Evolutionary conservation across 2,329 filamentous ascomycete genomes (phyloP), one percentile per base, ranked within the genome.

Genomic region (Diaporthe capsici): DNA sequence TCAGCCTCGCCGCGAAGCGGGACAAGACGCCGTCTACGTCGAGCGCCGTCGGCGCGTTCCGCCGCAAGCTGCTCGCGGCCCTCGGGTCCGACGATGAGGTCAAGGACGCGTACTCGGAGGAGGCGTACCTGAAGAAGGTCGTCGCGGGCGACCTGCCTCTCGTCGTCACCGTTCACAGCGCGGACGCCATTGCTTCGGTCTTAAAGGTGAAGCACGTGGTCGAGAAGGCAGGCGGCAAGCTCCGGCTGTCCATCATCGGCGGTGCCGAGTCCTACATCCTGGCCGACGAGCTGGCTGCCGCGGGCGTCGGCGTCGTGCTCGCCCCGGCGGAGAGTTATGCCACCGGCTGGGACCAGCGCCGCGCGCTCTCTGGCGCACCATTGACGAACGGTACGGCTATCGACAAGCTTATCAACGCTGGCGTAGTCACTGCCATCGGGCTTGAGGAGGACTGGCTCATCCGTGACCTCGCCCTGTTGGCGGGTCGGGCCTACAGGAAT

Each of bases 331-430:
- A 90, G 77, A 87, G 90, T 0, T 91, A 89, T 79, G 86, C 87
- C 2, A 82, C 80, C 4, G 82, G 81, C 0, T 94, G 92, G 92
- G 91, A 93, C 77, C 85, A 92, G 82, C 88, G 91, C 0, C 89
- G 92, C 2, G 88, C 90, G 0, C 84, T 94, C 15, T 88, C 90
- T 0, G 92, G 92, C 1, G 92, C 92, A 7, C 92, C 92, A 1
- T 85, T 94, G 0, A 92, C 91, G 0, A 92, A 93, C 78, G 91
- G 91, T 37, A 93, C 92, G 0, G 87, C 88, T 0, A 84, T 92
- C 6, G 91, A 93, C 76, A 82, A 80, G 17, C 86, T 94, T 1
- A 78, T 92, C 0, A 87, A 87, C 10, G 91, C 91, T 0, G 92
- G 91, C 2, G 92, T 93, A 0, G 80, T 84, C 4, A 86, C 89